Base-by-base conservation (phyloP, 2,329 filamentous ascomycete genomes). In the Epichloe sp. region DNA sequence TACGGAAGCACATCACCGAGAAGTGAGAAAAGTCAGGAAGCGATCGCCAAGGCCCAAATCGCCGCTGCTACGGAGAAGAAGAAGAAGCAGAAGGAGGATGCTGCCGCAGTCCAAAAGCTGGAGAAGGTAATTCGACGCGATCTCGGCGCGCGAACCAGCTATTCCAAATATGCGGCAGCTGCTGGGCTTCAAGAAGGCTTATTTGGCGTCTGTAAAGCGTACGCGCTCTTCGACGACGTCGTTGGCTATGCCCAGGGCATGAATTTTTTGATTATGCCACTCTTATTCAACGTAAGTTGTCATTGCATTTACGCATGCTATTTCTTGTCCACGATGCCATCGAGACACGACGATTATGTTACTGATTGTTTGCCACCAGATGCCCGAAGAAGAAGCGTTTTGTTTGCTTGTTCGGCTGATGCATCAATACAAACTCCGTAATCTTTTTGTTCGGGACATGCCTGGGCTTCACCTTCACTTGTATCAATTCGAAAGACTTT, bases 201-300 rank as follows among this genome's bases (percentile, higher is more conserved):
- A 10, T 97, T 95, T 67, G 90, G 90, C 38, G 81, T 98, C 37
- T 98, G 93, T 73, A 98, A 97, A 68, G 90, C 93, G 2, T 98
- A 98, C 68, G 93, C 93, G 14, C 74, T 98, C 34, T 97, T 90
- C 59, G 93, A 98, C 62, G 89, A 95, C 62, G 85, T 77, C 7
- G 93, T 98, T 37, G 91, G 93, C 35, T 98, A 98, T 66, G 91
- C 94, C 0, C 93, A 98, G 67, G 93, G 93, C 63, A 96, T 98
- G 86, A 98, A 97, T 64, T 98, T 98, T 98, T 80, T 98, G 53
- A 86, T 89, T 47, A 97, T 97, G 89, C 93, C 94, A 23, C 68
- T 98, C 17, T 74, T 98, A 1, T 96, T 98, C 71, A 97, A 96
- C 65, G 83, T 86, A 70, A 74, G 82, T 66, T 14, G 31, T 21